phyloP scores from a whole-genome alignment of 2,329 filamentous ascomycete species.

The Alternaria consortialis region DNA sequence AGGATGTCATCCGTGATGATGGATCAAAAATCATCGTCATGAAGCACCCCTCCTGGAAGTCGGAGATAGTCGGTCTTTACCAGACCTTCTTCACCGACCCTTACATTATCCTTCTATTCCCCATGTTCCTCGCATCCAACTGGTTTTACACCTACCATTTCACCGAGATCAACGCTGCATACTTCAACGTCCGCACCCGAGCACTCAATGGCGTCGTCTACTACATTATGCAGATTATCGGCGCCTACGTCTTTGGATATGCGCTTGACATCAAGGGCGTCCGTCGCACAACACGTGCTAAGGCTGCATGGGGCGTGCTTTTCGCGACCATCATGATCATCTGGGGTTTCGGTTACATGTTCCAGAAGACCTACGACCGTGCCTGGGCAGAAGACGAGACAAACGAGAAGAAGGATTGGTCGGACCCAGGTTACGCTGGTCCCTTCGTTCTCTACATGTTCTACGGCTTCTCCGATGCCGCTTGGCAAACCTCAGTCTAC shows the following conservation, averaged over 20 bases:
- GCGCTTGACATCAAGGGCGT: constrained; percentile 68
- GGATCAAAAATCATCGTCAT: constrained; percentile 83
- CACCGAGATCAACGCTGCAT: constrained; percentile 74
- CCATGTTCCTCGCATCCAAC: constrained; percentile 83
- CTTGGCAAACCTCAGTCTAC: constrained; percentile 90
- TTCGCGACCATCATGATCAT: constrained; percentile 76
- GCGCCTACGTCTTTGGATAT: constrained; percentile 76
- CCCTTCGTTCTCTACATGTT: constrained; percentile 91
- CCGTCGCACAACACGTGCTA: constrained; percentile 73
- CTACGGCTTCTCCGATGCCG: constrained; percentile 88
- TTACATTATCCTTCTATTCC: constrained; percentile 79
- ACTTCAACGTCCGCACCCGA: constrained; percentile 77
- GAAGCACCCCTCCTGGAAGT: constrained; percentile 88
- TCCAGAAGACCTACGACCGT: constrained; percentile 69
- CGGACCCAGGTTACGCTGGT: constrained; percentile 71
- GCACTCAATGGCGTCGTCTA: constrained; percentile 83
- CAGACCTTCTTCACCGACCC: constrained; percentile 75
- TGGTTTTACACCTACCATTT: constrained; percentile 85
- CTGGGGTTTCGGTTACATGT: constrained; percentile 86
- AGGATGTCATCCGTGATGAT: constrained; percentile 76
- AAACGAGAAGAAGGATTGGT: constrained; percentile 69
- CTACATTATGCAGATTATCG: constrained; percentile 80
- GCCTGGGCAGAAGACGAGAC: constrained; percentile 38
- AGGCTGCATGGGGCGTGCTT: constrained; percentile 67
- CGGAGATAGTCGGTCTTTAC: constrained; percentile 78